Conservation (phyloP, 2,329 filamentous ascomycete genomes). For the Aspergillus bombycis region DNA sequence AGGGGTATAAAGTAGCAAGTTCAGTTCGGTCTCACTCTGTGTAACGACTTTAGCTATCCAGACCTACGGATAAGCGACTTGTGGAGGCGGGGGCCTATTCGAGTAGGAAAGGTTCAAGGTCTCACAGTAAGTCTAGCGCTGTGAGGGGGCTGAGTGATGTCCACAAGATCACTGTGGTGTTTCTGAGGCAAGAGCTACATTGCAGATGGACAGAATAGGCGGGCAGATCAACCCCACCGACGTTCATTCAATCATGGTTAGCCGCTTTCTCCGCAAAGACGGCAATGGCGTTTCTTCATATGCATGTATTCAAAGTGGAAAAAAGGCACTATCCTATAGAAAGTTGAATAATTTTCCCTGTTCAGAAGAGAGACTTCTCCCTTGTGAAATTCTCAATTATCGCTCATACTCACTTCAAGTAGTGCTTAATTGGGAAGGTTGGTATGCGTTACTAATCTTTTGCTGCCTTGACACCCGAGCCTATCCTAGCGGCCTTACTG, state of each 20-base stretch:
- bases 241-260: conserved; percentile 17
- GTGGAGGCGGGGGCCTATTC: neutral
- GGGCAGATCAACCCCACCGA: conserved; percentile 21
- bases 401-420: neutral
- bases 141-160: neutral
- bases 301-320: neutral
- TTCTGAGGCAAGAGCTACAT: conserved; percentile 1
- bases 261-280: conserved; percentile 12
- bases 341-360: neutral
- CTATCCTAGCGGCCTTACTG: conserved; percentile 16
- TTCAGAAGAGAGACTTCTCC: neutral
- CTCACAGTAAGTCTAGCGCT: neutral
- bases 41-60: neutral
- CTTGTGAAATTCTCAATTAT: neutral
- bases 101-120: neutral
- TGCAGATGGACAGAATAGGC: conserved; percentile 10
- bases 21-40: neutral
- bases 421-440: neutral
- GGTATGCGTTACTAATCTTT: neutral
- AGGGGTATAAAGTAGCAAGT: neutral
- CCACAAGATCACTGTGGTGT: neutral
- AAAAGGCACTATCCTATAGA: neutral
- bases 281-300: conserved; percentile 9
- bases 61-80: neutral
- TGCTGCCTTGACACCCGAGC: conserved; percentile 9